Percentiles rank a stretch among this genome's conserved stretches.
Conservation (phyloP, 2,329 filamentous ascomycete genomes). For the Aureobasidium lini region DNA sequence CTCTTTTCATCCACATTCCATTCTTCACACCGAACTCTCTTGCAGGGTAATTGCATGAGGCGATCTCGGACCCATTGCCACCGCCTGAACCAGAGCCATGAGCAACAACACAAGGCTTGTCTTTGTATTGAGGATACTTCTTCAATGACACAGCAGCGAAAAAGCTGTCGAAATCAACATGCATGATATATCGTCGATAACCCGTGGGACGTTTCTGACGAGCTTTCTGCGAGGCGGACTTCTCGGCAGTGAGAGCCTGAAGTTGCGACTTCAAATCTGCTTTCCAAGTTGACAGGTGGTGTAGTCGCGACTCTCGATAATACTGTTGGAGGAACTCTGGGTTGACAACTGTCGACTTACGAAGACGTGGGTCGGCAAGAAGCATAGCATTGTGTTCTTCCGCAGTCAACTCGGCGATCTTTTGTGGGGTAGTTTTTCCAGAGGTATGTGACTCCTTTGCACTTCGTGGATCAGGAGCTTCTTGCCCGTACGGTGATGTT, state of each 20-base stretch:
- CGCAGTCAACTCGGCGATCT: constrained; percentile 56
- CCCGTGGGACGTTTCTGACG: constrained; percentile 52
- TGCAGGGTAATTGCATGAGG: constrained; percentile 93
- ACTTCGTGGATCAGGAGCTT: not conserved
- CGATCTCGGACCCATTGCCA: constrained; percentile 72
- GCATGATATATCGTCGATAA: constrained; percentile 73
- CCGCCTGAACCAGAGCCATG: constrained; percentile 63
- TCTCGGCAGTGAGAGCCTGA: constrained; percentile 70
- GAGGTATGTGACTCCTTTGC: constrained; percentile 1
- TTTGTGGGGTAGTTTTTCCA: constrained; percentile 22
- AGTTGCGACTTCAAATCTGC: constrained; percentile 84
- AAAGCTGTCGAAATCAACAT: constrained; percentile 98
- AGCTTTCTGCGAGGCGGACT: constrained; percentile 43
- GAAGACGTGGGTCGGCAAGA: constrained; percentile 73
- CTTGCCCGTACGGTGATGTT: not conserved
- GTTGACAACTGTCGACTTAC: constrained; percentile 85
- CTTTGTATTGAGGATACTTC: constrained; percentile 63
- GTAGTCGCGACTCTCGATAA: constrained; percentile 88
- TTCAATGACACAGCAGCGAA: constrained; percentile 90
- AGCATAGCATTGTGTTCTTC: constrained; percentile 88
- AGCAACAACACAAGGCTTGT: constrained; percentile 81
- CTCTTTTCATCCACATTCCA: constrained; percentile 98
- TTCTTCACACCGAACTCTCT: constrained; percentile 84
- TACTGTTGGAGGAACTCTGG: constrained; percentile 91
- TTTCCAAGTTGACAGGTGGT: constrained; percentile 96